Percentiles rank a stretch among this genome's conserved stretches.
These are phyloP conservation scores for Massarina eburnea DNA, from an alignment of 2,329 filamentous ascomycete genomes.

Conservation along the genomic window DNA sequence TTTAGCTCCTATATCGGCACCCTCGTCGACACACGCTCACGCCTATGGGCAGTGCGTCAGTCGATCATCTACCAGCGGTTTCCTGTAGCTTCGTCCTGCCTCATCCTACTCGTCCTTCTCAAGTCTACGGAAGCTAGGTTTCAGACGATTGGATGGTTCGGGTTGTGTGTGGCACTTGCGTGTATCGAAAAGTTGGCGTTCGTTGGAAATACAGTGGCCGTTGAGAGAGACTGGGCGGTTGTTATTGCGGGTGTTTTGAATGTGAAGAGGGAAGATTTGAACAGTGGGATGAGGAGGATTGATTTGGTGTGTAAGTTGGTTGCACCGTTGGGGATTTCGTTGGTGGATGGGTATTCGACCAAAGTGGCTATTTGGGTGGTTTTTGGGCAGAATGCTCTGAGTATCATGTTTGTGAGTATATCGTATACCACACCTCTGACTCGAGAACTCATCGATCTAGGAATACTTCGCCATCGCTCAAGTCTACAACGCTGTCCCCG, in stretches of 20 bases:
- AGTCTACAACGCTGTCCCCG: constrained; percentile 39
- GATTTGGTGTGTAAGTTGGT: constrained; percentile 61
- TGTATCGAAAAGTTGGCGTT: constrained; percentile 70
- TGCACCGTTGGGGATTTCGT: constrained; percentile 55
- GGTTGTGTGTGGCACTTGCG: constrained; percentile 55
- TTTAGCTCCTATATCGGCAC: constrained; percentile 61
- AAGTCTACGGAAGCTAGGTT: constrained; percentile 7
- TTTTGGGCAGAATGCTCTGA: constrained; percentile 53
- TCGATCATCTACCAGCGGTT: constrained; percentile 45
- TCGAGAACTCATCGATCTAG: constrained; percentile 1
- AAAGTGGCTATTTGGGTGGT: constrained; percentile 53
- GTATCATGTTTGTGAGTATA: constrained; percentile 43
- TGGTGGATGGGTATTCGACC: constrained; percentile 53
- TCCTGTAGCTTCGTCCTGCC: constrained; percentile 36
- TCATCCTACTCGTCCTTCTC: constrained; percentile 23
- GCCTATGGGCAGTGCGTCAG: constrained; percentile 43
- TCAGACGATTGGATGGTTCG: constrained; percentile 32
- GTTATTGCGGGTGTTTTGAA: constrained; percentile 49
- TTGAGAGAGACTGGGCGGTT: constrained; percentile 72
- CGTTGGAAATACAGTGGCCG: constrained; percentile 65
- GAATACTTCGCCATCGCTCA: constrained; percentile 59
- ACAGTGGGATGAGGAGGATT: constrained; percentile 62
- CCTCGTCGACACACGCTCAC: constrained; percentile 57
- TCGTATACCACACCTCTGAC: too few relatives aligned
- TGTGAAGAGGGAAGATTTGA: constrained; percentile 46